Percentiles rank a stretch among this genome's conserved stretches.
Evolutionary conservation across 1,284 basidiomycete species (phyloP).

Genomic region (Melampsora abietis-canadensis): DNA sequence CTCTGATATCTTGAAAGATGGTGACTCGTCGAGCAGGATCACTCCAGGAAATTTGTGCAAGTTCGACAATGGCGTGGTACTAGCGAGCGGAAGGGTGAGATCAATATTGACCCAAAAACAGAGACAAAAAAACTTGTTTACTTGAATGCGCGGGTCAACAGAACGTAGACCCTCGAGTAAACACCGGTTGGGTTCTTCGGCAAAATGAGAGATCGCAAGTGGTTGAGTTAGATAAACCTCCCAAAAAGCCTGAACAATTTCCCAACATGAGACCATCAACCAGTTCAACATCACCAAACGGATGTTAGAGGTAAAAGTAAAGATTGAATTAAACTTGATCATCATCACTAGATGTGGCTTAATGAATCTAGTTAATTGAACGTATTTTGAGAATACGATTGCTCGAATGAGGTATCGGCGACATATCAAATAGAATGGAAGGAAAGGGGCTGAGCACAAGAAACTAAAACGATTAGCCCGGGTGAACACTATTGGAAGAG

Average conservation of each 20-base stretch:
- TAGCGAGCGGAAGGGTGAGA: constrained; percentile 43
- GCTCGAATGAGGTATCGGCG: constrained; percentile 31
- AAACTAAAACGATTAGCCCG: constrained; percentile 4
- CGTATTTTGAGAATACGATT: constrained; percentile 35
- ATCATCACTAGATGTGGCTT: constrained; percentile 40
- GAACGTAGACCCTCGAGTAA: constrained; percentile 62
- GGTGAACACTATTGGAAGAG: background rate
- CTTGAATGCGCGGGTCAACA: constrained; percentile 51
- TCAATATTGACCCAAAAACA: background rate
- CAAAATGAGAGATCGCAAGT: constrained; percentile 33
- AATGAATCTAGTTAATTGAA: constrained; percentile 25
- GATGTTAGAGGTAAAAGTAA: constrained; percentile 33
- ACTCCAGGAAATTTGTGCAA: constrained; percentile 49
- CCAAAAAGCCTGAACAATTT: constrained; percentile 34
- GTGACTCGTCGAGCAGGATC: constrained; percentile 58
- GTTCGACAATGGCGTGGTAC: constrained; percentile 53
- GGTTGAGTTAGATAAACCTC: constrained; percentile 37
- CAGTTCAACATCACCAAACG: constrained; percentile 18
- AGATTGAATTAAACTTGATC: constrained; percentile 38
- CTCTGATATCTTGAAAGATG: constrained; percentile 68
- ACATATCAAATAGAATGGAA: constrained; percentile 27
- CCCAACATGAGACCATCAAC: constrained; percentile 24
- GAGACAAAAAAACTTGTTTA: constrained; percentile 38
- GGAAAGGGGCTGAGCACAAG: constrained; percentile 27
- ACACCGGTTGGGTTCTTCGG: constrained; percentile 45